Evolutionary conservation across 306 rosid species (phyloP).

Genomic region (Medicago lupulina): DNA sequence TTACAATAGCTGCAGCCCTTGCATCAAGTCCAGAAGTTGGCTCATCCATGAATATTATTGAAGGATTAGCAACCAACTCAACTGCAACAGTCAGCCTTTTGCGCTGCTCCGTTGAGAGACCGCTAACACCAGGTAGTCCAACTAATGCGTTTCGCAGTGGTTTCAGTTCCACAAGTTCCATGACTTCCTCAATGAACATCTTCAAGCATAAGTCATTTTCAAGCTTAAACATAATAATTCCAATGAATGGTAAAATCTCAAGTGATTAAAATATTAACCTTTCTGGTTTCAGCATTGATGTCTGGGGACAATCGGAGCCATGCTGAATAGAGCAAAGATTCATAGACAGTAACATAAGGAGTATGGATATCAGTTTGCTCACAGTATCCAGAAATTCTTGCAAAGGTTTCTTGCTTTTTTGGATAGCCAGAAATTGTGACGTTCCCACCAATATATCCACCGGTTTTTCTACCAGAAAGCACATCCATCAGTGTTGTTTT

Average conservation of each 20-base stretch:
- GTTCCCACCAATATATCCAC: conserved; percentile 77
- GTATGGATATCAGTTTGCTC: conserved; percentile 89
- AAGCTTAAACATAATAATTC: background rate
- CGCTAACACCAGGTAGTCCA: conserved; percentile 64
- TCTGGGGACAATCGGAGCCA: conserved; percentile 65
- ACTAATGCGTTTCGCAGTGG: conserved; percentile 59
- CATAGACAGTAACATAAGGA: conserved; percentile 68
- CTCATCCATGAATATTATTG: conserved; percentile 76
- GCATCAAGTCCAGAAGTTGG: conserved; percentile 78
- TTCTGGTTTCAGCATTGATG: conserved; percentile 52
- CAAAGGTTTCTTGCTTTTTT: conserved; percentile 87
- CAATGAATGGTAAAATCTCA: background rate
- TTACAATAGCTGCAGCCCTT: conserved; percentile 70
- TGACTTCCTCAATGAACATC: conserved; percentile 71
- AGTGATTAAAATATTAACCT: conserved; percentile 40
- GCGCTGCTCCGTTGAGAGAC: conserved; percentile 71
- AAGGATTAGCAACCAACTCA: conserved; percentile 71
- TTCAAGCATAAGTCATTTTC: conserved; percentile 34
- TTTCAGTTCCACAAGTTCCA: conserved; percentile 68
- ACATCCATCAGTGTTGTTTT: conserved; percentile 97
- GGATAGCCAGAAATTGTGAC: conserved; percentile 80
- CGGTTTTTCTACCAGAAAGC: conserved; percentile 86
- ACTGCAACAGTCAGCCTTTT: conserved; percentile 71
- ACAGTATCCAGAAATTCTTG: conserved; percentile 89
- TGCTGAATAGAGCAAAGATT: conserved; percentile 66